phyloP scores from a whole-genome alignment of 805 yeast species.

The Lipomyces sp. region DNA sequence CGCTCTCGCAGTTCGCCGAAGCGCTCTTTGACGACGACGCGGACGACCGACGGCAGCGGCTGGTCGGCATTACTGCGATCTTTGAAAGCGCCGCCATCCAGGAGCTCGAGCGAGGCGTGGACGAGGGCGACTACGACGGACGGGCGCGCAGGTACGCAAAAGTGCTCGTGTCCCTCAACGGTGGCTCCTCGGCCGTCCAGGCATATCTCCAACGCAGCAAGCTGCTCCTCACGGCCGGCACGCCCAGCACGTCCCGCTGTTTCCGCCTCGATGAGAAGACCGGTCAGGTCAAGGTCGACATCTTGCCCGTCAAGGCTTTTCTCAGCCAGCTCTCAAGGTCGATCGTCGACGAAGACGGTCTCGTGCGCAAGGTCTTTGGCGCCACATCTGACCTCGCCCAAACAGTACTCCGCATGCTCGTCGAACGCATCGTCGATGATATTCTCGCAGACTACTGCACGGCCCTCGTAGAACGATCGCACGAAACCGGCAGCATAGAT shows the following conservation, averaged over 20 bases:
- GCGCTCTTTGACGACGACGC: conserved; percentile 36
- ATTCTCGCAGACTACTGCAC: conserved; percentile 32
- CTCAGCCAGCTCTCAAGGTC: conserved; percentile 37
- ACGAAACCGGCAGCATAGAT: conserved; percentile 11
- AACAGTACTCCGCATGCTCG: conserved; percentile 42
- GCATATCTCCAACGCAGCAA: conserved; percentile 31
- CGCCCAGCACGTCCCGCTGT: conserved; percentile 14
- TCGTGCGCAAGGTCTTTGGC: conserved; percentile 48
- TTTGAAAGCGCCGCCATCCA: conserved; percentile 67
- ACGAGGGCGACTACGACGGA: conserved; percentile 45
- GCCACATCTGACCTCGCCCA: conserved; percentile 42
- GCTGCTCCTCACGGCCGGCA: conserved; percentile 19
- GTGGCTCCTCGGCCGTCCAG: conserved; percentile 37
- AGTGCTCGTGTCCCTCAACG: conserved; percentile 38
- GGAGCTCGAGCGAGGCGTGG: conserved; percentile 61
- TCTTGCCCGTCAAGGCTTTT: conserved; percentile 21
- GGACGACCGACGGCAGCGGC: conserved; percentile 40
- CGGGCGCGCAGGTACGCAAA: conserved; percentile 38
- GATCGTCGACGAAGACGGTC: conserved; percentile 42
- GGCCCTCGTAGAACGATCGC: conserved; percentile 30
- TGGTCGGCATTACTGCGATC: conserved; percentile 58
- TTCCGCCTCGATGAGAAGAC: conserved; percentile 12
- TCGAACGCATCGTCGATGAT: conserved; percentile 45
- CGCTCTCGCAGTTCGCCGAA: conserved; percentile 42
- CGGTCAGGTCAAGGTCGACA: conserved; percentile 24